Evolutionary conservation across 345 rosid species (phyloP), one percentile per base, ranked within the genome.

Genomic region (Triadica sebifera): DNA sequence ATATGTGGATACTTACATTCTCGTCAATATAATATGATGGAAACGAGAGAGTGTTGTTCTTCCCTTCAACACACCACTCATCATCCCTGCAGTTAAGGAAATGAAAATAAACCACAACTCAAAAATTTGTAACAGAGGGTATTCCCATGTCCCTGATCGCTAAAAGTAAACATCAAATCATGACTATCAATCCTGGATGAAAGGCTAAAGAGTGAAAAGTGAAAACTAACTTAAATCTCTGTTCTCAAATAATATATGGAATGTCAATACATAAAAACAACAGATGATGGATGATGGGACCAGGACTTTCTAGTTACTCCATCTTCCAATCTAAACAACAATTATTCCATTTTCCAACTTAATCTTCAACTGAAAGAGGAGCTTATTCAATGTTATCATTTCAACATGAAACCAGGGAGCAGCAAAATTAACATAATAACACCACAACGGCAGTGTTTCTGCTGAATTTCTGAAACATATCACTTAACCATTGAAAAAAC

Each of bases 1-100:
- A 51, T 37, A 78, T 46, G 39, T 81, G 69, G 69, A 72, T 43
- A 51, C 70, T 86, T 93, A 95, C 99, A 93, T 95, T 85, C 89
- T 93, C 99, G 73, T 95, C 93, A 81, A 95, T 95, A 67, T 95
- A 93, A 83, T 91, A 92, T 64, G 98, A 93, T 16, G 94, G 99
- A 80, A 91, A 90, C 57, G 99, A 87, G 59, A 87, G 81, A 17
- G 85, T 71, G 67, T 88, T 91, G 85, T 85, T 85, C 76, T 81
- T 90, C 79, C 86, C 98, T 63, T 90, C 98, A 67, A 84, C 38
- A 74, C 77, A 84, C 92, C 96, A 93, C 76, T 90, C 98, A 69
- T 91, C 96, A 78, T 91, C 98, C 79, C 99, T 95, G 94, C 91
- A 86, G 67, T 72, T 49, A 77, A 77, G 72, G 70, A 67, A 70